phyloP scores from a whole-genome alignment of 208 protist genomes.

The Leishmania gerbilli region DNA sequence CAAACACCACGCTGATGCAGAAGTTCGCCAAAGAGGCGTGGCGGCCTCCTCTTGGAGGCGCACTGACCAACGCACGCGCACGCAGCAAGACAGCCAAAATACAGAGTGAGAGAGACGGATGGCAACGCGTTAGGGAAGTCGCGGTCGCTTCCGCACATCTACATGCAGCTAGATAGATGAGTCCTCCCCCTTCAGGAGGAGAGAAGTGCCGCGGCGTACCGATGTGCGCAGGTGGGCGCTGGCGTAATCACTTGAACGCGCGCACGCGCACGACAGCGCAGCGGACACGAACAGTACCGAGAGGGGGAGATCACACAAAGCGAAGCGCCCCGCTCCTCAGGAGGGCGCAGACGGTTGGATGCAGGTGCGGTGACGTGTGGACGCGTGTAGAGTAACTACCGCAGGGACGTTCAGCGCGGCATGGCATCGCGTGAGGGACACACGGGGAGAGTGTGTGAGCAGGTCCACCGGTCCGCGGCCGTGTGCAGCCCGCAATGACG shows the following conservation, averaged over 20 bases:
- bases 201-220: not conserved
- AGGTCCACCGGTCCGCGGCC: not conserved
- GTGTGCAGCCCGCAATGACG: not conserved
- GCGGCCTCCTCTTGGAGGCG: not conserved
- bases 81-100: not conserved
- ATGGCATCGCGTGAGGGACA: not conserved
- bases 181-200: no score
- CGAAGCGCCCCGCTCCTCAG: not conserved
- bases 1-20: no score
- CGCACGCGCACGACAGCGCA: no score
- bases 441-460: not conserved
- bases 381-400: not conserved
- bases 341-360: not conserved
- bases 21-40: no score
- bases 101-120: not conserved
- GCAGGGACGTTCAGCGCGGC: not conserved
- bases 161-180: no score
- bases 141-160: no score
- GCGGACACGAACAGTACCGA: not conserved
- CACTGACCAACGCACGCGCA: not conserved
- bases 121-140: no score
- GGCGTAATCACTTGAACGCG: not conserved
- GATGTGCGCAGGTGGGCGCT: not conserved
- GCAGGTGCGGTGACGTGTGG: not conserved
- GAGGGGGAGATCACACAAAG: not conserved